Base-by-base conservation (phyloP, 306 rosid genomes). In the Abrus precatorius region DNA sequence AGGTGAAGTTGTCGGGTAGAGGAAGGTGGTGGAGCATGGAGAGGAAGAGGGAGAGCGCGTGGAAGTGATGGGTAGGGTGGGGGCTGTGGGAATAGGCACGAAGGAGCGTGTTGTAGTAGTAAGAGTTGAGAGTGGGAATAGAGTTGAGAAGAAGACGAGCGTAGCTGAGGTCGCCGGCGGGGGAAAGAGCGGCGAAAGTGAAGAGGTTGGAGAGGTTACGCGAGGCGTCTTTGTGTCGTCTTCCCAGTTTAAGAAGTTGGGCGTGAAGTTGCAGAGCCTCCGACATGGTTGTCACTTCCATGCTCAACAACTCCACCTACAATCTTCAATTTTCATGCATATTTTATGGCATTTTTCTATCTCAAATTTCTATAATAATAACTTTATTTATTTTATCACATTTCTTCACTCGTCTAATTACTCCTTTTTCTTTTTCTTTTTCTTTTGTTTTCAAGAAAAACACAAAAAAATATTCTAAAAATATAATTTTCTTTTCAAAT, bases 181-280 rank as follows among this genome's bases (percentile, higher is more conserved):
- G 87, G 1, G 94, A 90, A 20, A 88, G 89, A 41, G 94, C 92
- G 0, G 88, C 54, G 78, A 90, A 88, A 14, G 85, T 84, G 83
- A 90, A 90, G 53, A 90, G 67, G 43, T 85, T 85, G 3, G 89
- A 85, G 49, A 89, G 69, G 27, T 67, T 70, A 3, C 67, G 83
- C 1, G 69, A 69, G 3, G 78, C 36, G 1, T 53, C 72, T 33
- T 9, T 33, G 20, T 48, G 48, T 13, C 5, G 64, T 10, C 40
- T 34, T n/a, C 90, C 79, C 1, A 80, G 61, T 82, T 91, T 91
- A n/a, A 87, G 54, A 0, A 83, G 29, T 61, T 82, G 91, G 1
- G 77, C 91, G 38, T 88, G 95, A 59, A 91, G 61, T 77, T 91
- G 94, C 74, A 88, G 81, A 44, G 90, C 92, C 44, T 91, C 82